Evolutionary conservation across 2,329 filamentous ascomycete species (phyloP).

Genomic region (Alternaria triticina): DNA sequence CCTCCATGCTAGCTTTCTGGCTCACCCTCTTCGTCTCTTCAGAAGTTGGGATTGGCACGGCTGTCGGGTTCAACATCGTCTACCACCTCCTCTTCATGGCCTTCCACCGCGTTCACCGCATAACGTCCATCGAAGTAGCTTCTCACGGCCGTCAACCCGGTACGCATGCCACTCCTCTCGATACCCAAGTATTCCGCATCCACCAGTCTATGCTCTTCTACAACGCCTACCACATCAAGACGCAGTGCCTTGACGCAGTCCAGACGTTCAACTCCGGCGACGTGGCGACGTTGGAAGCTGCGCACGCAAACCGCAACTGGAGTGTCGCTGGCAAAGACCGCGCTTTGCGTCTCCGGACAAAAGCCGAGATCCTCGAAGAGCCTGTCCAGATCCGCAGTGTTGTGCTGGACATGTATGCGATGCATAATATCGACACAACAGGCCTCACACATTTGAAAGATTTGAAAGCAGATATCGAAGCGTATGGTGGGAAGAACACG

Average conservation of each 20-base stretch:
- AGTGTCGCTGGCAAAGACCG: slow-evolving; percentile 60
- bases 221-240: slow-evolving; percentile 63
- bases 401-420: slow-evolving; percentile 60
- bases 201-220: slow-evolving; percentile 66
- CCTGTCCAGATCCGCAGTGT: slow-evolving; percentile 55
- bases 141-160: slow-evolving; percentile 11
- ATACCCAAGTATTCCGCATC: slow-evolving; percentile 64
- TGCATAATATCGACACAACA: slow-evolving; percentile 62
- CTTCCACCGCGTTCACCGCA: slow-evolving; percentile 54
- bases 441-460: slow-evolving; percentile 58
- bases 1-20: slow-evolving; percentile 69
- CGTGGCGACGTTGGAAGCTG: slow-evolving; percentile 46
- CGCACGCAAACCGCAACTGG: slow-evolving; percentile 58
- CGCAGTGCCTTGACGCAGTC: slow-evolving; percentile 57
- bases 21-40: slow-evolving; percentile 67
- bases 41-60: slow-evolving; percentile 64
- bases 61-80: slow-evolving; percentile 58
- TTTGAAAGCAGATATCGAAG: slow-evolving; percentile 56
- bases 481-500: slow-evolving; percentile 56
- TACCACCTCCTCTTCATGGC: slow-evolving; percentile 66
- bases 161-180: slow-evolving; percentile 46
- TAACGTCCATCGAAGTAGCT: slow-evolving; percentile 21
- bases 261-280: slow-evolving; percentile 55
- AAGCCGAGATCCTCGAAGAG: slow-evolving; percentile 42
- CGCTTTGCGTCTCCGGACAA: slow-evolving; percentile 54